A percentile compares a stretch with the other conserved stretches of the same genome.
Conservation (phyloP, 2,329 filamentous ascomycete species). For the Aspergillus ustus region DNA sequence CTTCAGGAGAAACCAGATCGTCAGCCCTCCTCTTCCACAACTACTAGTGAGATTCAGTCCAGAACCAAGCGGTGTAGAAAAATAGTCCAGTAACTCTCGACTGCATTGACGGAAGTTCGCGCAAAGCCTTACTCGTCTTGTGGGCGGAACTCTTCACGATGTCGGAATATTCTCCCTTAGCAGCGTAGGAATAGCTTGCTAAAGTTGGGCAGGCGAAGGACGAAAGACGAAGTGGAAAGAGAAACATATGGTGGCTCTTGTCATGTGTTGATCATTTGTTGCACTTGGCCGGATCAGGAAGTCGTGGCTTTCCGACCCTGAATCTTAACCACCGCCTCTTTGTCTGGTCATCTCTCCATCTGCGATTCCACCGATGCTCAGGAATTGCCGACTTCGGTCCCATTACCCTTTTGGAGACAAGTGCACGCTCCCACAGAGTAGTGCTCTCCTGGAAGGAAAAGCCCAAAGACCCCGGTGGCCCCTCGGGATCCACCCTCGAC, state of each 20-base stretch:
- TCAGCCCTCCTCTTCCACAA: neutral
- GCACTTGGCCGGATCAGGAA: conserved; percentile 10
- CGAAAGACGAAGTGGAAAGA: neutral
- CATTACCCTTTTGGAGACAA: neutral
- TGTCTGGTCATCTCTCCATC: neutral
- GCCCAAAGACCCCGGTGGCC: neutral
- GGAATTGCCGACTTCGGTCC: neutral
- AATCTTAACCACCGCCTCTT: neutral
- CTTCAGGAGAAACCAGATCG: neutral
- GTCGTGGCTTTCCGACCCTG: neutral
- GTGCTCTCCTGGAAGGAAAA: neutral
- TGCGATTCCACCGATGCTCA: neutral
- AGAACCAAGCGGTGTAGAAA: neutral
- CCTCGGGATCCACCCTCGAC: neutral
- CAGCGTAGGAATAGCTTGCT: neutral
- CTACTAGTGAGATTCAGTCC: neutral
- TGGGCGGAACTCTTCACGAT: neutral
- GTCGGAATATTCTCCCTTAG: neutral
- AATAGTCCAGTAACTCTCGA: neutral
- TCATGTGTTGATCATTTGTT: conserved; percentile 9
- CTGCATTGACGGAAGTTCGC: neutral
- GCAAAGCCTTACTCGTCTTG: neutral
- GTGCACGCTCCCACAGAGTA: neutral
- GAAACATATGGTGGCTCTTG: neutral
- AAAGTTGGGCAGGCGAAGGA: neutral